These are phyloP conservation scores for Nadsonia starkeyi-henricii DNA, from an alignment of 1,139 yeast species.

Conservation along the genomic window DNA sequence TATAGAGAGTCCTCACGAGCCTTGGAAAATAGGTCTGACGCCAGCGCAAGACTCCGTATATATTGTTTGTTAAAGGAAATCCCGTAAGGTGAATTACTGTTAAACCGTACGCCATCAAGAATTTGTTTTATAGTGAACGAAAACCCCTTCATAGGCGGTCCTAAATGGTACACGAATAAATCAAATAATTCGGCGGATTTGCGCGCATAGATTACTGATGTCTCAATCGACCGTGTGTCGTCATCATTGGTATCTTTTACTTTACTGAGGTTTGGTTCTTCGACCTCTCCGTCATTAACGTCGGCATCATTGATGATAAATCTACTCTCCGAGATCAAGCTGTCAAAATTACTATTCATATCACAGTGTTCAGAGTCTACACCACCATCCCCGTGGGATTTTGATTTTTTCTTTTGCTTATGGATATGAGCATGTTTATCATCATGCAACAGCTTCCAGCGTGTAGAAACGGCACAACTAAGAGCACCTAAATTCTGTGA, in stretches of 20 bases:
- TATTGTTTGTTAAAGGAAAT: conserved; percentile 31
- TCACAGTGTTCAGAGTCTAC: conserved; percentile 8
- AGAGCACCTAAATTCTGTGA: conserved; percentile 54
- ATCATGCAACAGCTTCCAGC: conserved; percentile 37
- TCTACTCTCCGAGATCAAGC: not conserved
- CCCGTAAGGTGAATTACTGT: conserved; percentile 22
- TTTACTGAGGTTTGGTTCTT: not conserved
- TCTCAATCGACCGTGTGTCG: conserved; percentile 2
- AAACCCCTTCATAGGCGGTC: conserved; percentile 61
- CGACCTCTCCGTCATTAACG: not conserved
- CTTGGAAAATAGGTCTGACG: conserved; percentile 39
- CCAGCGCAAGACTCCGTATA: conserved; percentile 36
- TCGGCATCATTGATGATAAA: not conserved
- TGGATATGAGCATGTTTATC: not conserved
- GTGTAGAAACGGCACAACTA: conserved; percentile 54
- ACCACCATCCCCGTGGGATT: not conserved
- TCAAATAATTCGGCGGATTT: conserved; percentile 37
- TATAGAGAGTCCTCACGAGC: conserved; percentile 47
- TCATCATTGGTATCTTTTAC: not conserved
- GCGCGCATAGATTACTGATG: conserved; percentile 5
- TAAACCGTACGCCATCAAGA: conserved; percentile 47
- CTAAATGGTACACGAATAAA: conserved; percentile 49
- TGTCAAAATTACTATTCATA: conserved; percentile 1
- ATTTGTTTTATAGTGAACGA: conserved; percentile 43
- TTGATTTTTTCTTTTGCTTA: not conserved